Conservation (phyloP, 2,329 filamentous ascomycete species). For the Parastagonospora nodorum region DNA sequence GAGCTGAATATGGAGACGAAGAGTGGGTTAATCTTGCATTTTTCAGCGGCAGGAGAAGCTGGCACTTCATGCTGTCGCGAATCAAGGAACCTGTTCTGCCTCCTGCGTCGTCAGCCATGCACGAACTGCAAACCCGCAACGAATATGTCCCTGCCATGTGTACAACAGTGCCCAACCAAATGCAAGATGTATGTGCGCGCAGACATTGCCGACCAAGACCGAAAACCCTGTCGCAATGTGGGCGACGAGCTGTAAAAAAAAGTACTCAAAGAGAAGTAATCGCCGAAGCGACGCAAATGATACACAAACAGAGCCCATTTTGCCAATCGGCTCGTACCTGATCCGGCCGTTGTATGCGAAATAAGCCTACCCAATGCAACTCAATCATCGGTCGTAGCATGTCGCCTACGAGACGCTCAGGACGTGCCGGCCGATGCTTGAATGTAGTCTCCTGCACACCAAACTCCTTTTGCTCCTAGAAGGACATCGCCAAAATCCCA, state of each 20-base stretch:
- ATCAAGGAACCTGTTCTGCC: slow-evolving; percentile 16
- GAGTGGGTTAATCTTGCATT: slow-evolving; percentile 17
- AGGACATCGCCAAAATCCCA: slow-evolving; percentile 5
- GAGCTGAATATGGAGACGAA: neutral
- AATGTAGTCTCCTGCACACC: slow-evolving; percentile 4
- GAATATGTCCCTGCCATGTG: slow-evolving; percentile 28
- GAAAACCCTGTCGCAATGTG: slow-evolving; percentile 10
- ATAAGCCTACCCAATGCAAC: slow-evolving; percentile 24
- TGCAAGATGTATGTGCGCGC: slow-evolving; percentile 15
- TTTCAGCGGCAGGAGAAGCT: neutral
- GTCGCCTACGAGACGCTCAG: slow-evolving; percentile 10
- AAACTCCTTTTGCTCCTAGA: slow-evolving; percentile 17
- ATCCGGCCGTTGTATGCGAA: slow-evolving; percentile 17
- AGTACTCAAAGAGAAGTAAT: neutral
- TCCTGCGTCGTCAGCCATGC: neutral
- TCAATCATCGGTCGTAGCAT: slow-evolving; percentile 14
- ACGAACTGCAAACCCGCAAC: slow-evolving; percentile 7
- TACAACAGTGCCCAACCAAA: slow-evolving; percentile 24
- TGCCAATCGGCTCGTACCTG: slow-evolving; percentile 8
- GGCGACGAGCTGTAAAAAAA: neutral
- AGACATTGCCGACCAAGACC: slow-evolving; percentile 9
- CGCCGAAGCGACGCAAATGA: slow-evolving; percentile 12
- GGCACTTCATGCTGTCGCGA: slow-evolving; percentile 1
- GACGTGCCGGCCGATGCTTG: neutral
- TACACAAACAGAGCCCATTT: slow-evolving; percentile 10